These are phyloP conservation scores for Gracilaria gracilis DNA, from an alignment of 23 red algal species.

Conservation along the genomic window DNA sequence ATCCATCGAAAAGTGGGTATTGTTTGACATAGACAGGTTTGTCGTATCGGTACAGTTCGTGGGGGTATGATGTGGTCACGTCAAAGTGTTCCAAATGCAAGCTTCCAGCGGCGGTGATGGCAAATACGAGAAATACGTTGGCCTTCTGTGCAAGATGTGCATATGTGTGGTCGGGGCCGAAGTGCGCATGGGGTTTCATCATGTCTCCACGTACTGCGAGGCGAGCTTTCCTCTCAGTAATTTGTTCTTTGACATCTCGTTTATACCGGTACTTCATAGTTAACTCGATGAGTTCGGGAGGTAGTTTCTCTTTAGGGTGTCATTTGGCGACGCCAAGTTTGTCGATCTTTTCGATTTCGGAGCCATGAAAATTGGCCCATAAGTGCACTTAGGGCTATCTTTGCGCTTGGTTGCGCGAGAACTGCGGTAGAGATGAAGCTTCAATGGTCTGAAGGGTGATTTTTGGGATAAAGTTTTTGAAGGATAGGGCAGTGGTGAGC, in stretches of 20 bases:
- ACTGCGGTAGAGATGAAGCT: background rate
- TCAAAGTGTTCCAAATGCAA: conserved; percentile 4
- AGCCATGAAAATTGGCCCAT: background rate
- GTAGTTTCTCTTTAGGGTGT: background rate
- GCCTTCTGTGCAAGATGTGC: conserved; percentile 12
- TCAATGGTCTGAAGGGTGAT: no score
- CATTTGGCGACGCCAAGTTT: conserved; percentile 13
- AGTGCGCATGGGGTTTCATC: conserved; percentile 31
- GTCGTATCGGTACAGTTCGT: conserved; percentile 40
- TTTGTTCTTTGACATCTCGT: conserved; percentile 19
- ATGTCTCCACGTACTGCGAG: conserved; percentile 1
- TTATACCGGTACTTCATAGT: conserved; percentile 27
- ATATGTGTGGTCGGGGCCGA: conserved; percentile 3
- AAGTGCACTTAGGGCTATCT: conserved; percentile 30
- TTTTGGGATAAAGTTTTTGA: background rate
- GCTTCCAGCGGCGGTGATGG: background rate
- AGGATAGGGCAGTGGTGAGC: background rate
- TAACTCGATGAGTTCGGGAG: background rate
- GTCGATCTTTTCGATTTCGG: conserved; percentile 42
- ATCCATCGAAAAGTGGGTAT: conserved; percentile 26
- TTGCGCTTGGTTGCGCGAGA: background rate
- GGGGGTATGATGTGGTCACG: conserved; percentile 20
- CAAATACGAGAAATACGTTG: conserved; percentile 16
- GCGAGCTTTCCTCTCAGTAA: conserved; percentile 21
- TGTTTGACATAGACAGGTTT: conserved; percentile 32